Conservation (phyloP, 805 yeast genomes). For the Tetrapisispora iriomotensis region DNA sequence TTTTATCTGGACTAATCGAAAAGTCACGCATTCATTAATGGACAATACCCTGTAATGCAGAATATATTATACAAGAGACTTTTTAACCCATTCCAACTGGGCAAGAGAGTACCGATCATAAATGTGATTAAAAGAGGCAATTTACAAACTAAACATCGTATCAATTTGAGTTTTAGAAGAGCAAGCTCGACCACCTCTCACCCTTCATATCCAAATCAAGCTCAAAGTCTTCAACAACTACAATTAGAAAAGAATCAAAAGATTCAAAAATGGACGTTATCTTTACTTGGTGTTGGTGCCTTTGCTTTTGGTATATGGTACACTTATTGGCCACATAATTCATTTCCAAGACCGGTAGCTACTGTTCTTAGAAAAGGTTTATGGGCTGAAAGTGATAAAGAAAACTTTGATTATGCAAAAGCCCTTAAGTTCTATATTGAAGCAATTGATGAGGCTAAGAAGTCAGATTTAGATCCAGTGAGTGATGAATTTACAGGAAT, state of each 20-base stretch:
- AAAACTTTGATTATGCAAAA: conserved; percentile 40
- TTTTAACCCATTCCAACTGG: too few species aligned
- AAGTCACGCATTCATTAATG: too few species aligned
- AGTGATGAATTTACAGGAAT: conserved; percentile 84
- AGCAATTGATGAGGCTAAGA: conserved; percentile 57
- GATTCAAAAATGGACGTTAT: conserved; percentile 9
- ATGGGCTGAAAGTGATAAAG: conserved; percentile 73
- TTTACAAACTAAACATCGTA: too few species aligned
- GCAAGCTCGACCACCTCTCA: too few species aligned
- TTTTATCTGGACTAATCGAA: too few species aligned
- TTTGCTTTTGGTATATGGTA: conserved; percentile 28
- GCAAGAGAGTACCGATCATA: too few species aligned
- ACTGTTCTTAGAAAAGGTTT: conserved; percentile 52
- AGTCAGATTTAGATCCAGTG: conserved; percentile 40
- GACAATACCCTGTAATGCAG: too few species aligned
- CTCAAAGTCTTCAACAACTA: background rate
- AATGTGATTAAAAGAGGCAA: too few species aligned
- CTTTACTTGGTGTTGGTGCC: conserved; percentile 19
- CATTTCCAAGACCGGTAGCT: conserved; percentile 3
- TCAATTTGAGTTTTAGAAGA: too few species aligned
- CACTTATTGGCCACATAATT: conserved; percentile 53
- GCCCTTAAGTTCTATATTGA: conserved; percentile 68
- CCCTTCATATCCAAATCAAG: too few species aligned
- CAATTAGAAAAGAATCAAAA: conserved; percentile 5
- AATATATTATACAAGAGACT: too few species aligned